Base-by-base conservation (phyloP, 1,284 basidiomycete genomes). In the Ustanciosporium gigantosporum region DNA sequence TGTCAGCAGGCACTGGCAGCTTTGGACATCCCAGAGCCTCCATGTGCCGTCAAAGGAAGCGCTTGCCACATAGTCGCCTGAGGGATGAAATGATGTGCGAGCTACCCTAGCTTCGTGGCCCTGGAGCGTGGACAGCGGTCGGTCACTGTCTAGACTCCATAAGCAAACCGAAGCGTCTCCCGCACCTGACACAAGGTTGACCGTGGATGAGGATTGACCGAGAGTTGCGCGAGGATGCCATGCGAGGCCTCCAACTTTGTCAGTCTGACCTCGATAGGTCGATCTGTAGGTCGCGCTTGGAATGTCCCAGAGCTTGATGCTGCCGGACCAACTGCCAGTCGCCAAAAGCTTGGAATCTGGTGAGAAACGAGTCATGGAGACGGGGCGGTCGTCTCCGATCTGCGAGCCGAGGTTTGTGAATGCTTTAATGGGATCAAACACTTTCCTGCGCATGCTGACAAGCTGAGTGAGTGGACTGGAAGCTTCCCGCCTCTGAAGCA, bases 11-110 rank as follows among this genome's bases (percentile, higher is more conserved):
- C 96, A 92, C 72, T 86, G 85, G 2, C 86, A 81, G 1, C 86
- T 89, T 36, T 83, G 82, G 2, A 91, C 87, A 77, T 98, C 93
- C 95, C 95, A 99, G 37, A 98, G 79, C 31, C 95, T 82, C 94
- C 95, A 99, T n/a, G 94, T 91, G 4, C 91, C 95, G 78, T 99
- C 95, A 70, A 94, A 98, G 50, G 91, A 91, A 0, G 94, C 93
- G 55, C 91, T 93, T 1, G 89, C 94, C 13, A 96, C 84, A 74
- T 94, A 96, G 36, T 86, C 80, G 1, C 95, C 95, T 0, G 90
- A 91, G 0, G 95, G 93, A 79, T 99, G 95, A 79, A 98, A 98
- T 0, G 88, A 91, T 9, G 96, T 88, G 13, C 94, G 85, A 68
- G 90, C 93, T 3, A 99, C 87, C 16, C 95, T 87, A 47, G 87